Conservation (phyloP, 2,329 filamentous ascomycete genomes). For the Grosmannia clavigera region DNA sequence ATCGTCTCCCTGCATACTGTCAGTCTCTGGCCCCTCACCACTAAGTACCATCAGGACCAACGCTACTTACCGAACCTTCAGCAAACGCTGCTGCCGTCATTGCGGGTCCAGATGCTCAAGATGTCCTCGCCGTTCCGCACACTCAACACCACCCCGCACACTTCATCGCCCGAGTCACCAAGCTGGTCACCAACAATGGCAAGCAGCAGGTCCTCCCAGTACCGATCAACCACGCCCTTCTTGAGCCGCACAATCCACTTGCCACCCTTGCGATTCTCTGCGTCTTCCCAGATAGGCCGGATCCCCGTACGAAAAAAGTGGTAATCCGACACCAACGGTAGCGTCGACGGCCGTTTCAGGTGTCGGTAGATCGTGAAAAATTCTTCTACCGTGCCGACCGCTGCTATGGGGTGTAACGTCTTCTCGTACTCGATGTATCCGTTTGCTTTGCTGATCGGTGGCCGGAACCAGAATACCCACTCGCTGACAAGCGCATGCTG, state of each 20-base stretch:
- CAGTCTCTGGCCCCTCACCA: slow-evolving; percentile 3
- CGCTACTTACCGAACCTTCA: slow-evolving; percentile 75
- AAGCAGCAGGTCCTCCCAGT: slow-evolving; percentile 90
- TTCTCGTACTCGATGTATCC: slow-evolving; percentile 86
- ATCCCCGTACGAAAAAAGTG: slow-evolving; percentile 97
- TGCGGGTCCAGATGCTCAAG: slow-evolving; percentile 93
- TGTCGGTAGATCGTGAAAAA: slow-evolving; percentile 87
- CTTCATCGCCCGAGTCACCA: slow-evolving; percentile 79
- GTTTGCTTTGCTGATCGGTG: slow-evolving; percentile 91
- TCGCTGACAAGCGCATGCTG: slow-evolving; percentile 61
- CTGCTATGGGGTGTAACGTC: slow-evolving; percentile 77
- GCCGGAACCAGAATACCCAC: slow-evolving; percentile 96
- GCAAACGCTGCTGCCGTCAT: slow-evolving; percentile 82
- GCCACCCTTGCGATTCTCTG: slow-evolving; percentile 88
- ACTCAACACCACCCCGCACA: slow-evolving; percentile 89
- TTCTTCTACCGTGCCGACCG: slow-evolving; percentile 71
- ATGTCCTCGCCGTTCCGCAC: slow-evolving; percentile 94
- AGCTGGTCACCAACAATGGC: slow-evolving; percentile 93
- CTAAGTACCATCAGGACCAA: slow-evolving; percentile 3
- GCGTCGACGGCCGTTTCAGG: slow-evolving; percentile 73
- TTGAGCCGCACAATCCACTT: slow-evolving; percentile 97
- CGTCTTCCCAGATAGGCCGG: slow-evolving; percentile 95
- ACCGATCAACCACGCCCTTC: slow-evolving; percentile 92
- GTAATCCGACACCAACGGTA: slow-evolving; percentile 92
- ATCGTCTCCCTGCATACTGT: slow-evolving; percentile 62